Evolutionary conservation across 768 basidiomycete species (phyloP).

Genomic region (Suillus discolor): DNA sequence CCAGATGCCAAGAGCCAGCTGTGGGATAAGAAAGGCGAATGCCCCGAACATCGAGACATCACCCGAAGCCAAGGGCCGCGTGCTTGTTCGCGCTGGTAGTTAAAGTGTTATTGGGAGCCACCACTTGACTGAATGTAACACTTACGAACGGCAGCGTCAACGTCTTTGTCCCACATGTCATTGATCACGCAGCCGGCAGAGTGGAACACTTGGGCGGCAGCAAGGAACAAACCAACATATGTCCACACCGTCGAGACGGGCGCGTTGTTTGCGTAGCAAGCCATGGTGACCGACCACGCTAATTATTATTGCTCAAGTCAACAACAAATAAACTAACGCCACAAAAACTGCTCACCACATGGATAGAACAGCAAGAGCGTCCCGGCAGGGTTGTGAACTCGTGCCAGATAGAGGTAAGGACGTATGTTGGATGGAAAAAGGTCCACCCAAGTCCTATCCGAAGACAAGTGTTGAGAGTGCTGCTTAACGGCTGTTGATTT

Average conservation of each 20-base stretch:
- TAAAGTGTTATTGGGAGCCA: neutral
- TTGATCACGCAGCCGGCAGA: neutral
- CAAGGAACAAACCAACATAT: neutral
- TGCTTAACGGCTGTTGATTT: neutral
- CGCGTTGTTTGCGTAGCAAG: neutral
- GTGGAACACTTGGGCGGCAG: neutral
- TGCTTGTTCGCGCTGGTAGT: neutral
- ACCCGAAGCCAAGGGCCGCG: neutral
- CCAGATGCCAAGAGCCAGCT: neutral
- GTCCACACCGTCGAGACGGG: neutral
- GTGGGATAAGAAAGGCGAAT: neutral
- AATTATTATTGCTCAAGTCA: neutral
- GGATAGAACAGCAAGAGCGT: neutral
- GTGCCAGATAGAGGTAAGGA: neutral
- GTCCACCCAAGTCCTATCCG: neutral
- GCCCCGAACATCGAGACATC: neutral
- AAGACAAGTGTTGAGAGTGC: neutral
- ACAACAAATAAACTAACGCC: neutral
- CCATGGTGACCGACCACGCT: slow-evolving; percentile 3
- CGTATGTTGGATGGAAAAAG: neutral
- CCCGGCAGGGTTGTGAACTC: neutral
- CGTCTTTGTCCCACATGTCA: neutral
- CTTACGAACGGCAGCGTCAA: neutral
- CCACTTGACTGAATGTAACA: neutral
- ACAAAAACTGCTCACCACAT: neutral